Base-by-base conservation (phyloP, 2,329 filamentous ascomycete species). In the Grosmannia penicillata region DNA sequence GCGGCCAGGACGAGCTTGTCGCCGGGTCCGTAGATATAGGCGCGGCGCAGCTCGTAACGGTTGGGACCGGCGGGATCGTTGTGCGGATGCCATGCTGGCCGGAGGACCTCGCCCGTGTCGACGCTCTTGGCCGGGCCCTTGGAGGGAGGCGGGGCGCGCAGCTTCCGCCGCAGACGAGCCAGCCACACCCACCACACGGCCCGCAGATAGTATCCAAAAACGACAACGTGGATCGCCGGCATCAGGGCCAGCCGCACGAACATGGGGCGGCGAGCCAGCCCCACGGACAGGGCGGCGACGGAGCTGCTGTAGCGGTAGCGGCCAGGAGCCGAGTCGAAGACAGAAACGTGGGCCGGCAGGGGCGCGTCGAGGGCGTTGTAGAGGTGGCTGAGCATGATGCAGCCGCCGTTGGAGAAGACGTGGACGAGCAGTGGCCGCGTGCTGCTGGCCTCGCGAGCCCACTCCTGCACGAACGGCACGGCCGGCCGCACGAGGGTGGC, bases 381-480 rank as follows among this genome's bases (percentile, higher is more conserved):
- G 15, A 67, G 47, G 27, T 56, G 53, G 24, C 51, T 51, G 15
- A 65, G 58, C 24, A 60, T 59, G 37, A 57, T 56, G 19, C 60
- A 55, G 33, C 68, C 69, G 38, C 68, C 68, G 45, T 72, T 71
- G 28, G 68, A 72, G 47, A 72, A 70, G 25, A 61, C 42, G 45
- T 72, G 68, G 11, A 66, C 48, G 4, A 71, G 55, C 14, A 70
- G 52, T 24, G 54, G 52, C 10, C 56, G 57, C 11, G 48, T 30
- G 13, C 21, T 19, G 23, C 35, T n/a, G 23, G 11, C 38, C 43
- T 11, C 36, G 36, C 6, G 51, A 26, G 11, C n/a, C n/a, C 57
- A 41, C 2, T 51, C 53, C 21, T 53, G 54, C 32, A 70, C 44
- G 14, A 63, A 53, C 22, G 56, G 50, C 7, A 65, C 47, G 4